phyloP scores from a whole-genome alignment of 2,329 filamentous ascomycete genomes.

The Mariannaea elegans region DNA sequence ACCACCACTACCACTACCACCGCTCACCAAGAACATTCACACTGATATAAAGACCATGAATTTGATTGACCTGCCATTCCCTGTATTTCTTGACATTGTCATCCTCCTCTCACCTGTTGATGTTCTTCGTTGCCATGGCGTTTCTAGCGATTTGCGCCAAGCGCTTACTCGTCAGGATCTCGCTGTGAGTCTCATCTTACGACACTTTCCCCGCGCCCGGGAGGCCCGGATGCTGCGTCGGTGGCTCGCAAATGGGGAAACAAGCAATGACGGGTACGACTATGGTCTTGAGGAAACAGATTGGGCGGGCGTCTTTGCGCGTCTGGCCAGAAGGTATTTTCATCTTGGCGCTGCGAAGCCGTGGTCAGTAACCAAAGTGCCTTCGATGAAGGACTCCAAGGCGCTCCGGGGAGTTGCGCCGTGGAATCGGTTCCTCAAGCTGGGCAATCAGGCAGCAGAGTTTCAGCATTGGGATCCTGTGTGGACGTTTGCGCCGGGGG shows the following conservation, averaged over 20 bases:
- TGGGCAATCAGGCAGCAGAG: constrained; percentile 48
- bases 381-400: constrained; percentile 29
- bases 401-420: constrained; percentile 49
- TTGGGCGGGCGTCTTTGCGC: constrained; percentile 57
- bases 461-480: constrained; percentile 58
- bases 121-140: constrained; percentile 59
- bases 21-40: too few relatives aligned
- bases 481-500: constrained; percentile 64
- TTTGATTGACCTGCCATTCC: constrained; percentile 61
- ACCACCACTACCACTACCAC: constrained; percentile 31
- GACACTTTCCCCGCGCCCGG: constrained; percentile 61
- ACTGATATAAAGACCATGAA: too few relatives aligned
- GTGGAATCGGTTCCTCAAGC: constrained; percentile 56
- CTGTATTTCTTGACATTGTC: constrained; percentile 65
- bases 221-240: constrained; percentile 57
- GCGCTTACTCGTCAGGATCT: constrained; percentile 60
- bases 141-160: constrained; percentile 58
- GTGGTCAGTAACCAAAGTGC: constrained; percentile 40
- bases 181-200: constrained; percentile 57
- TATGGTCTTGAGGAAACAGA: constrained; percentile 34
- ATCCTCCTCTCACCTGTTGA: constrained; percentile 59
- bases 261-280: background rate
- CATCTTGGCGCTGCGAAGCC: constrained; percentile 59
- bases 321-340: constrained; percentile 63
- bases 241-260: constrained; percentile 16